phyloP scores from a whole-genome alignment of 208 protist genomes.

The Acanthamoeba sp. region DNA sequence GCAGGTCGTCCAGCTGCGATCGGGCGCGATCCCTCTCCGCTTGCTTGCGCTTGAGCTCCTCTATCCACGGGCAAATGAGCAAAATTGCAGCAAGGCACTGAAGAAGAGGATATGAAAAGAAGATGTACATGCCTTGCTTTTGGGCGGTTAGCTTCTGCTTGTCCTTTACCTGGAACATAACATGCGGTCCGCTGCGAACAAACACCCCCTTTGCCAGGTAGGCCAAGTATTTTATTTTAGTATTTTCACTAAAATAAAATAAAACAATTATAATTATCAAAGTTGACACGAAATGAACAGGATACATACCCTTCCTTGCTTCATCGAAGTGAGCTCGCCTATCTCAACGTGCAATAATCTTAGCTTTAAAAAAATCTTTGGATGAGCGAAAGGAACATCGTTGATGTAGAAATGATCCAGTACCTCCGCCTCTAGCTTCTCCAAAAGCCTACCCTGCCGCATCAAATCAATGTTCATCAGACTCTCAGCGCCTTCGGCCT shows the following conservation, averaged over 20 bases:
- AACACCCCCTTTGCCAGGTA: background rate
- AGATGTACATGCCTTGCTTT: background rate
- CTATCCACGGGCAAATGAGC: too few relatives aligned
- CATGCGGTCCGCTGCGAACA: background rate
- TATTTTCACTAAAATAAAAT: too few relatives aligned
- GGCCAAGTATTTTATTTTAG: too few relatives aligned
- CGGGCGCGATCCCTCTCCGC: background rate
- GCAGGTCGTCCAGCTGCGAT: background rate
- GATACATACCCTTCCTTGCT: constrained; percentile 7
- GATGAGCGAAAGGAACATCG: background rate
- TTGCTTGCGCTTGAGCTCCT: constrained; percentile 18
- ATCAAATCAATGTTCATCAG: background rate
- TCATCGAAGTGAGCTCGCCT: background rate
- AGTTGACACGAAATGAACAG: background rate
- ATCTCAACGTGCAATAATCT: constrained; percentile 16
- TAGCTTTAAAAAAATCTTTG: background rate
- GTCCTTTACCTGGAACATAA: constrained; percentile 42
- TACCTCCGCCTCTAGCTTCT: constrained; percentile 31
- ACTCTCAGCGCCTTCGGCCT: background rate
- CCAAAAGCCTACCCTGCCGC: background rate
- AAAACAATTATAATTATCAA: too few relatives aligned
- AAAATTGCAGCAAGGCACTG: background rate
- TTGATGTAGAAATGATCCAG: background rate
- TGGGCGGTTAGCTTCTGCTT: constrained; percentile 1
- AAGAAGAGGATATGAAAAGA: background rate